These are phyloP conservation scores for Tetrapisispora arboricola DNA, from an alignment of 805 yeast genomes.

Conservation along the genomic window DNA sequence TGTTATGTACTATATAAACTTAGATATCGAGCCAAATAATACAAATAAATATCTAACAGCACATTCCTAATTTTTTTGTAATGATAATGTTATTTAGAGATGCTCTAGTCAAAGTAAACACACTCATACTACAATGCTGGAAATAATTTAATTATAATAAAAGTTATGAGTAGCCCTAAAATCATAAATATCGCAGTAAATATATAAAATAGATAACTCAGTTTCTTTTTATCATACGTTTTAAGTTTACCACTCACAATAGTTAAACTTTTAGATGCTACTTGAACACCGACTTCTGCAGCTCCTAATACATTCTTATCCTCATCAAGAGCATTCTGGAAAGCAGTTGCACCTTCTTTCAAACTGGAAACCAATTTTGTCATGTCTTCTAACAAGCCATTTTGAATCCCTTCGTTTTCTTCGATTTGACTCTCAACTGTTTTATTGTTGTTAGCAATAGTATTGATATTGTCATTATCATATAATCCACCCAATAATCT, in stretches of 20 bases:
- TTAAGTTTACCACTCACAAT: slow-evolving; percentile 24
- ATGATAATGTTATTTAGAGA: too few species aligned
- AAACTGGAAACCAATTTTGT: slow-evolving; percentile 29
- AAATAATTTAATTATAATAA: slow-evolving; percentile 29
- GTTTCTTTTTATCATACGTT: slow-evolving; percentile 24
- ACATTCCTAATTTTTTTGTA: too few species aligned
- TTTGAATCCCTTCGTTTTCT: slow-evolving; percentile 31
- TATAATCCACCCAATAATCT: slow-evolving; percentile 22
- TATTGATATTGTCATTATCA: slow-evolving; percentile 2
- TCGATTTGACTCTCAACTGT: slow-evolving; percentile 29
- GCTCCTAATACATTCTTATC: slow-evolving; percentile 32
- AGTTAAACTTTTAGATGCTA: slow-evolving; percentile 29
- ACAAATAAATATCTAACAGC: too few species aligned
- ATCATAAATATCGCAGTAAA: slow-evolving; percentile 20
- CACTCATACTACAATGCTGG: slow-evolving; percentile 26
- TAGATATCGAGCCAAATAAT: too few species aligned
- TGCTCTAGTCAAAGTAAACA: too few species aligned
- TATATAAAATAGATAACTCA: slow-evolving; percentile 24
- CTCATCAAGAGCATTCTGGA: slow-evolving; percentile 31
- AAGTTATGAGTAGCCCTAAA: slow-evolving; percentile 26
- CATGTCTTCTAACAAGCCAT: slow-evolving; percentile 31
- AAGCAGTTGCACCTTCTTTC: slow-evolving; percentile 33
- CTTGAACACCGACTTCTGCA: slow-evolving; percentile 34
- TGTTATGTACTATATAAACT: not conserved
- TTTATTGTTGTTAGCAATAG: slow-evolving; percentile 1